A percentile compares a stretch with the other conserved stretches of the same genome.
Evolutionary conservation across 139 green algal species (phyloP).

Genomic region (Chlorella sorokiniana): DNA sequence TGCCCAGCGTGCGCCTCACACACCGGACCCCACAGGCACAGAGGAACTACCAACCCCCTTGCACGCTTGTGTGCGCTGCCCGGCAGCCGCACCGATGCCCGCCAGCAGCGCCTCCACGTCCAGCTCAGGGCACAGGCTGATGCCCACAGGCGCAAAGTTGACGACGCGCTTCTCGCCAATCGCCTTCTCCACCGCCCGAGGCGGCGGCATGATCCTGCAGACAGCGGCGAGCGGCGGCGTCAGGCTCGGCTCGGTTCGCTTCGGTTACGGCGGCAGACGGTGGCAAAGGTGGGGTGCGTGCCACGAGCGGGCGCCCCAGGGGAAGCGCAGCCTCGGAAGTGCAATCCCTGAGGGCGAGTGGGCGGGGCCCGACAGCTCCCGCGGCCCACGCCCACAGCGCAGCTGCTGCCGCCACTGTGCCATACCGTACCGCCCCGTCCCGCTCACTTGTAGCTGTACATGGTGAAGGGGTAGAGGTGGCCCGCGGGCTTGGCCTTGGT

Average conservation of each 20-base stretch:
- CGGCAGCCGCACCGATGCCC: background rate
- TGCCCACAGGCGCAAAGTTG: slow-evolving; percentile 74
- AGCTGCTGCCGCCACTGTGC: background rate
- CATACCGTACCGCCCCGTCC: background rate
- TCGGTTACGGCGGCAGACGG: too few species aligned
- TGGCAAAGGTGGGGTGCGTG: too few species aligned
- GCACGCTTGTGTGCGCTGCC: too few species aligned
- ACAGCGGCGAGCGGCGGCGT: background rate
- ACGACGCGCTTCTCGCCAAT: slow-evolving; percentile 86
- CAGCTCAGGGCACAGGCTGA: slow-evolving; percentile 73
- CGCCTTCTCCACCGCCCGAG: slow-evolving; percentile 73
- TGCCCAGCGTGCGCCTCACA: too few species aligned
- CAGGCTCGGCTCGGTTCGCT: background rate
- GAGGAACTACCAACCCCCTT: too few species aligned
- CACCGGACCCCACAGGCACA: too few species aligned
- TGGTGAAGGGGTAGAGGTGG: slow-evolving; percentile 94
- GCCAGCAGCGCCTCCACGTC: slow-evolving; percentile 59
- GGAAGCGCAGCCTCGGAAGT: too few species aligned
- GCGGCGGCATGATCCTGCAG: slow-evolving; percentile 93
- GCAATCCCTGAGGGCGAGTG: too few species aligned
- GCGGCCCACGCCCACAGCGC: too few species aligned
- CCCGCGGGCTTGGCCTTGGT: slow-evolving; percentile 69
- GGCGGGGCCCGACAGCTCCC: too few species aligned
- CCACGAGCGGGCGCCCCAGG: too few species aligned
- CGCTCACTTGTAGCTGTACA: slow-evolving; percentile 70